phyloP scores from a whole-genome alignment of 768 basidiomycete genomes.

The Mycena floridula region DNA sequence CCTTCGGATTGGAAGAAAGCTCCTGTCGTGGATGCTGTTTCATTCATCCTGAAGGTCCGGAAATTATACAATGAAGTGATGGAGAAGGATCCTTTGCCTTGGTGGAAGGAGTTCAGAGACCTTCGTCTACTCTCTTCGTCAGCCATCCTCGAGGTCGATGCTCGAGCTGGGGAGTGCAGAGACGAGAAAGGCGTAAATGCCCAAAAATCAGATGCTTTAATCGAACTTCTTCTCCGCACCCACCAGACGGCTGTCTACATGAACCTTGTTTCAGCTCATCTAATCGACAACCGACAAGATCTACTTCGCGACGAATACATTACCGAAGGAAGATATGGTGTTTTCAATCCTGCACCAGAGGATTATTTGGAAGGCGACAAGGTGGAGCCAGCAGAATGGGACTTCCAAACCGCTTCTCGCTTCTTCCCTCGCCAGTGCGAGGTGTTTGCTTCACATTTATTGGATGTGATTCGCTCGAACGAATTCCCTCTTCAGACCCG shows the following conservation, averaged over 20 bases:
- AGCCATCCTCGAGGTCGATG: slow-evolving; percentile 6
- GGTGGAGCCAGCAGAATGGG: slow-evolving; percentile 8
- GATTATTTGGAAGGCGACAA: no score
- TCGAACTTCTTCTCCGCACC: slow-evolving; percentile 8
- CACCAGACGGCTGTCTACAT: slow-evolving; percentile 13
- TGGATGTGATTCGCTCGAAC: slow-evolving; percentile 10
- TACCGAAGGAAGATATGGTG: slow-evolving; percentile 7
- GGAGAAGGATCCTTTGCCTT: slow-evolving; percentile 3
- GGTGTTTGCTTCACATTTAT: slow-evolving; percentile 9
- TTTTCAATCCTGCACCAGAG: slow-evolving; percentile 8
- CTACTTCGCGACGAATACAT: slow-evolving; percentile 11
- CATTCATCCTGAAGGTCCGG: slow-evolving; percentile 4
- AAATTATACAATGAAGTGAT: slow-evolving; percentile 4
- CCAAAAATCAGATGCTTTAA: slow-evolving; percentile 8
- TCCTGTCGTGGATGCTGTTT: slow-evolving; percentile 6
- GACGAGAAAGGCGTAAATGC: slow-evolving; percentile 7
- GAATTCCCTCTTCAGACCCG: slow-evolving; percentile 9
- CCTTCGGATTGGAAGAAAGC: slow-evolving; percentile 6
- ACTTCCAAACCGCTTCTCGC: slow-evolving; percentile 5
- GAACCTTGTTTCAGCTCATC: slow-evolving; percentile 7
- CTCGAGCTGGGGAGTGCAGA: slow-evolving; percentile 7
- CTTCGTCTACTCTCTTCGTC: slow-evolving; percentile 9
- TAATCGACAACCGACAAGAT: slow-evolving; percentile 12
- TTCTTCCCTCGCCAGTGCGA: slow-evolving; percentile 14
- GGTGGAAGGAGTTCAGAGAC: slow-evolving; percentile 14